Conservation (phyloP, 768 basidiomycete species). For the Leccinellum luteum region DNA sequence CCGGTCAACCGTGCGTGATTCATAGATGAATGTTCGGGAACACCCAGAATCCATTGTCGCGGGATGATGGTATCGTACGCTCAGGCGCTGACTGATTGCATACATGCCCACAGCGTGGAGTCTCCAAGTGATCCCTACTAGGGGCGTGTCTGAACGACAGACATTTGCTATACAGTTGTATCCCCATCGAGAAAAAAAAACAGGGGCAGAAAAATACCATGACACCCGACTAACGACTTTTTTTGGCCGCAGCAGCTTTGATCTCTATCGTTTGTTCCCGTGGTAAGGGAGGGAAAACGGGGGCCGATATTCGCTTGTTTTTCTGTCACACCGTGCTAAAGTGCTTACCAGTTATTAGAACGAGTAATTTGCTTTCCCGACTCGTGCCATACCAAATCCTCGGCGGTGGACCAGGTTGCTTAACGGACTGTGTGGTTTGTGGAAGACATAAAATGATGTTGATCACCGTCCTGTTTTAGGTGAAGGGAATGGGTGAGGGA, state of each 20-base stretch:
- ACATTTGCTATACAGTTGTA: background rate
- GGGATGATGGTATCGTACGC: background rate
- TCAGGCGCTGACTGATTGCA: background rate
- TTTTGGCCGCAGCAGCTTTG: background rate
- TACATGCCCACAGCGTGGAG: background rate
- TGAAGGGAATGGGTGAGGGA: background rate
- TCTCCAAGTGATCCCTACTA: background rate
- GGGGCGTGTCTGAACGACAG: background rate
- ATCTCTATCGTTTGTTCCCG: background rate
- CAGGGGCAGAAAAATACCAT: background rate
- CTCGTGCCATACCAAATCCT: background rate
- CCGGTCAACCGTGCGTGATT: background rate
- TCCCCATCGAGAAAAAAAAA: background rate
- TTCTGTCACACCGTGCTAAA: background rate
- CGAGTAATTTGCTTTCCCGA: background rate
- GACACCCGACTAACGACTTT: background rate
- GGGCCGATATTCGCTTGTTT: background rate
- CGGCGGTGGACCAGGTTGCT: background rate
- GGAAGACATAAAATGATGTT: background rate
- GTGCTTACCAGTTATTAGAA: background rate
- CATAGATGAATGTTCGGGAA: too few species aligned
- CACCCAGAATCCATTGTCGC: background rate
- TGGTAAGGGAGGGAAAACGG: background rate
- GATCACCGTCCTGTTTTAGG: background rate
- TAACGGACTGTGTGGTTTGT: background rate